Conservation (phyloP, 148 eudicot genomes). For the Chenopodium suecicum region DNA sequence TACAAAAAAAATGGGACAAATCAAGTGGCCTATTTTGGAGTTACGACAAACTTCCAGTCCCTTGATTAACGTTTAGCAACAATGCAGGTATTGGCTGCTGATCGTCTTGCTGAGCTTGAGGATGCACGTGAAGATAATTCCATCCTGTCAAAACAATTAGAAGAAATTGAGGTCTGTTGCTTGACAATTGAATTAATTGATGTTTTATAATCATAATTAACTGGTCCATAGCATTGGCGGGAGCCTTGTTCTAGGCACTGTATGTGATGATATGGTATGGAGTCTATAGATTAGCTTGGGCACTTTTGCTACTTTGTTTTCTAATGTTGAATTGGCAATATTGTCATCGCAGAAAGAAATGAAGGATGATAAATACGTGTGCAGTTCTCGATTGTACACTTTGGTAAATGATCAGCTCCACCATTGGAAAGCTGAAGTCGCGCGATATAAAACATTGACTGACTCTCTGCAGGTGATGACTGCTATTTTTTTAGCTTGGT, state of each 20-base stretch:
- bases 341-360: conserved; percentile 55
- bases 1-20: background rate
- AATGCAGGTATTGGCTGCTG: conserved; percentile 77
- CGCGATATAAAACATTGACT: conserved; percentile 56
- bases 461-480: conserved; percentile 80
- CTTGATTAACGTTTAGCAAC: conserved; percentile 18
- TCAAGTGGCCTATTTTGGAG: background rate
- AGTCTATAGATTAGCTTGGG: background rate
- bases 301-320: background rate
- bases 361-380: conserved; percentile 65
- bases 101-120: conserved; percentile 88
- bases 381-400: conserved; percentile 68
- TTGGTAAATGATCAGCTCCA: conserved; percentile 85
- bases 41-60: background rate
- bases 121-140: conserved; percentile 75
- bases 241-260: background rate
- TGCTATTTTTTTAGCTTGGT: conserved; percentile 7
- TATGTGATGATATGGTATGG: background rate
- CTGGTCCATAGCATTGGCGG: background rate
- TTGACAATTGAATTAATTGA: background rate
- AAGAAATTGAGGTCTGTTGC: conserved; percentile 70
- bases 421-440: conserved; percentile 81
- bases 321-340: conserved; percentile 9
- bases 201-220: conserved; percentile 2
- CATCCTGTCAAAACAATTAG: conserved; percentile 71